phyloP scores from a whole-genome alignment of 192 early-diverging fungal genomes.

The Gaertneriomyces semiglobifer region DNA sequence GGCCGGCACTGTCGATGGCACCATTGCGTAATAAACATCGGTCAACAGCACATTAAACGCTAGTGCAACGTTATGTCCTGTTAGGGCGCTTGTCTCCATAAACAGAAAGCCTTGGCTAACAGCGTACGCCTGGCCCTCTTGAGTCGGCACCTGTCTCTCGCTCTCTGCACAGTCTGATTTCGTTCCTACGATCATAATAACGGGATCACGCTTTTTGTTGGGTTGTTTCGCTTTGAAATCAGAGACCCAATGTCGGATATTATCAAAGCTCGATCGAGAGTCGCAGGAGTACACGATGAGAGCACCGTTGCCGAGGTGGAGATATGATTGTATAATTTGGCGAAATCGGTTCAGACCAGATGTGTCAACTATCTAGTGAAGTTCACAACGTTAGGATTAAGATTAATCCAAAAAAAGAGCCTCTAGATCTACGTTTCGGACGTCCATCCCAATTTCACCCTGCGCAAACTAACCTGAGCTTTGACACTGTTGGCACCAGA shows the following conservation, averaged over 20 bases:
- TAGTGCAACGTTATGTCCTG: slow-evolving; percentile 32
- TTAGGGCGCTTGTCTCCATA: slow-evolving; percentile 32
- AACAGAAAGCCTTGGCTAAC: slow-evolving; percentile 36
- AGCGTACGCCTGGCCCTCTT: slow-evolving; percentile 36
- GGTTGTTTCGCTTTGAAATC: slow-evolving; percentile 65
- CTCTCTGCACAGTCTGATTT: slow-evolving; percentile 54
- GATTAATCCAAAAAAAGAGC: background rate
- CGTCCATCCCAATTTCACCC: background rate
- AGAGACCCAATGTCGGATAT: slow-evolving; percentile 93
- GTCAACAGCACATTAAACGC: slow-evolving; percentile 37
- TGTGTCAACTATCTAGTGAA: slow-evolving; percentile 65
- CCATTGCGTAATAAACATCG: slow-evolving; percentile 30
- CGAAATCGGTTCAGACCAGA: slow-evolving; percentile 63
- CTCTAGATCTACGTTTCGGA: background rate
- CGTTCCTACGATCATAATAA: slow-evolving; percentile 98
- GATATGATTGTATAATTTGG: slow-evolving; percentile 31
- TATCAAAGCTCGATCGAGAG: slow-evolving; percentile 88
- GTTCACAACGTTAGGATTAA: no score
- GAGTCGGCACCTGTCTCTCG: slow-evolving; percentile 22
- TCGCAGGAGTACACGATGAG: slow-evolving; percentile 97
- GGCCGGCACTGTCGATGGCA: background rate
- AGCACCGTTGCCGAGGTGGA: slow-evolving; percentile 74
- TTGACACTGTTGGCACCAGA: slow-evolving; percentile 86
- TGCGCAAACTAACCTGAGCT: slow-evolving; percentile 75
- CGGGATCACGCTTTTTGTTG: slow-evolving; percentile 68